Evolutionary conservation across 495 filamentous ascomycete species (phyloP).

Genomic region (Cercophora scortea): DNA sequence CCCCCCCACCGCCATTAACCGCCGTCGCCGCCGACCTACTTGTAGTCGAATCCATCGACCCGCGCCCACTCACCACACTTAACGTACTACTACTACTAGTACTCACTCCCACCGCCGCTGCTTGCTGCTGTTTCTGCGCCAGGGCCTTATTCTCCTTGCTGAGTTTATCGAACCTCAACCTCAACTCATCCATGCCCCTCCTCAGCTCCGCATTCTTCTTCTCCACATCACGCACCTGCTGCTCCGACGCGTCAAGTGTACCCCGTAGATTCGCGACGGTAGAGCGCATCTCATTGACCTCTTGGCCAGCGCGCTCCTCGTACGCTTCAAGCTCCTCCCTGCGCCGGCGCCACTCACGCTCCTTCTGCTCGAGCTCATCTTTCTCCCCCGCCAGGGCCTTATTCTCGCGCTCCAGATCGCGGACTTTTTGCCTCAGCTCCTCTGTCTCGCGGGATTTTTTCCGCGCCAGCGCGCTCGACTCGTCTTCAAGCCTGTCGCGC

Average conservation of each 20-base stretch:
- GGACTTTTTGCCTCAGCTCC: constrained; percentile 67
- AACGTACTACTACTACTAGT: constrained; percentile 10
- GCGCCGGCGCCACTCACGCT: constrained; percentile 56
- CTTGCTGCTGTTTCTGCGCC: constrained; percentile 27
- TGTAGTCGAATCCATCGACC: constrained; percentile 57
- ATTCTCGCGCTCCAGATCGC: constrained; percentile 73
- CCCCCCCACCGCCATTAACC: constrained; percentile 2
- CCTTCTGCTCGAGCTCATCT: constrained; percentile 56
- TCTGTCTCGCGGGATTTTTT: constrained; percentile 75
- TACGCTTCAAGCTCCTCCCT: constrained; percentile 66
- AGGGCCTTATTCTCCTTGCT: constrained; percentile 53
- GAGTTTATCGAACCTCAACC: constrained; percentile 67
- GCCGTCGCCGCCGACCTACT: constrained; percentile 19
- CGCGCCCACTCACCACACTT: constrained; percentile 7
- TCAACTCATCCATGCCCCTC: constrained; percentile 68
- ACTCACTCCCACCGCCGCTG: constrained; percentile 9
- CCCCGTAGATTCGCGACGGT: constrained; percentile 75
- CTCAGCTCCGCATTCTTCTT: constrained; percentile 71
- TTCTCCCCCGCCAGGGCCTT: constrained; percentile 64
- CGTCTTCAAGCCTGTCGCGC: constrained; percentile 86
- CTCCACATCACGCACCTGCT: constrained; percentile 71
- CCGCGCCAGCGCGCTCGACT: constrained; percentile 69
- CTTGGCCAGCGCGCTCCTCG: constrained; percentile 58
- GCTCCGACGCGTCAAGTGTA: constrained; percentile 79
- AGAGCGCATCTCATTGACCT: constrained; percentile 63